These are phyloP conservation scores for Agroathelia rolfsii DNA, from an alignment of 1,284 basidiomycete genomes.

Conservation along the genomic window DNA sequence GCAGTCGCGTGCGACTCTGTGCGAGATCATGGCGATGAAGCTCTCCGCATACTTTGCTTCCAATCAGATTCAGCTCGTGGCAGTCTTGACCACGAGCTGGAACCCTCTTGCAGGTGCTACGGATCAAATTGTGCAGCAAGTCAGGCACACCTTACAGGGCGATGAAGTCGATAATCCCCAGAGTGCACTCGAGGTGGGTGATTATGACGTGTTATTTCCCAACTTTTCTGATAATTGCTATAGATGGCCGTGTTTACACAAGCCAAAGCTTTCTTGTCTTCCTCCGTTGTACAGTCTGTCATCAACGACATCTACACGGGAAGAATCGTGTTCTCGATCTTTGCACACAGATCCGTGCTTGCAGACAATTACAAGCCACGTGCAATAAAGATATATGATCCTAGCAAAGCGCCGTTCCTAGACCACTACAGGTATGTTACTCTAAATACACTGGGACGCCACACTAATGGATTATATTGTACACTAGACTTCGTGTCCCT, in stretches of 20 bases:
- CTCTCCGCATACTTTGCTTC: slow-evolving; percentile 66
- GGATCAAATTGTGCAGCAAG: slow-evolving; percentile 50
- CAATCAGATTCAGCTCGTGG: slow-evolving; percentile 64
- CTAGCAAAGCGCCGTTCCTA: slow-evolving; percentile 63
- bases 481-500: slow-evolving; percentile 66
- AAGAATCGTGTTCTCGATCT: slow-evolving; percentile 55
- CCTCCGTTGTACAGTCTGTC: slow-evolving; percentile 73
- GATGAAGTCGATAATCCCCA: slow-evolving; percentile 45
- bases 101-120: slow-evolving; percentile 76
- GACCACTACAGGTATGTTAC: slow-evolving; percentile 62
- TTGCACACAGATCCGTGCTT: slow-evolving; percentile 62
- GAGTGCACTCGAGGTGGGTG: slow-evolving; percentile 70
- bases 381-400: slow-evolving; percentile 68
- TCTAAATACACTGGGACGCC: not conserved
- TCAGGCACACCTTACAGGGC: slow-evolving; percentile 44
- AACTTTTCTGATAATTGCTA: slow-evolving; percentile 1
- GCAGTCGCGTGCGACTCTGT: slow-evolving; percentile 61
- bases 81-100: slow-evolving; percentile 71
- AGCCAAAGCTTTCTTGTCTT: slow-evolving; percentile 71
- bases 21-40: slow-evolving; percentile 81
- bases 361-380: slow-evolving; percentile 81
- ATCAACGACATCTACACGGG: slow-evolving; percentile 77
- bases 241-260: slow-evolving; percentile 81
- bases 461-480: slow-evolving; percentile 4
- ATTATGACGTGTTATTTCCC: slow-evolving; percentile 1